These are phyloP conservation scores for Lippia alba DNA, from an alignment of 305 asterid genomes.

Conservation along the genomic window DNA sequence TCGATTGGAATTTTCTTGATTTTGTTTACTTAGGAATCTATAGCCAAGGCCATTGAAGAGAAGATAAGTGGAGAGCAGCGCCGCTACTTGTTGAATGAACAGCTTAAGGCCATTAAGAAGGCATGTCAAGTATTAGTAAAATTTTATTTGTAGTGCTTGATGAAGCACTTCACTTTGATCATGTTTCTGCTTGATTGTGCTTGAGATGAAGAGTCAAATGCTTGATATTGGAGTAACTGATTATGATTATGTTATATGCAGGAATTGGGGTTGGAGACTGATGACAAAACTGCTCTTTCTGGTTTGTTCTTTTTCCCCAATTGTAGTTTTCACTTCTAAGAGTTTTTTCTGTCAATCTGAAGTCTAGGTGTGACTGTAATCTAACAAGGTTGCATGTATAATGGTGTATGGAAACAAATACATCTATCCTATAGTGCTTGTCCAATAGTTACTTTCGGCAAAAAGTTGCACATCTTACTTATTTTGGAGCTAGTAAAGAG, in stretches of 20 bases:
- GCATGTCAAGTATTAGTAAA: slow-evolving; percentile 40
- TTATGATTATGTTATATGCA: slow-evolving; percentile 42
- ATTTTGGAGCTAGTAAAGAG: neutral
- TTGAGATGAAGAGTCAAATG: slow-evolving; percentile 20
- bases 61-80: slow-evolving; percentile 99
- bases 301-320: slow-evolving; percentile 51
- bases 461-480: neutral
- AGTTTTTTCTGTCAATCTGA: slow-evolving; percentile 22
- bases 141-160: slow-evolving; percentile 22
- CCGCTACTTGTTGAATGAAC: slow-evolving; percentile 92
- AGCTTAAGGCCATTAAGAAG: slow-evolving; percentile 98
- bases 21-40: slow-evolving; percentile 73
- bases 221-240: slow-evolving; percentile 25
- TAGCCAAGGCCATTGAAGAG: slow-evolving; percentile 98
- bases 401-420: neutral
- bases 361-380: slow-evolving; percentile 10
- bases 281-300: slow-evolving; percentile 98
- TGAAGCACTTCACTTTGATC: slow-evolving; percentile 11
- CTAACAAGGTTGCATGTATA: neutral
- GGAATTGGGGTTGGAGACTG: slow-evolving; percentile 98
- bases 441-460: neutral
- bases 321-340: neutral
- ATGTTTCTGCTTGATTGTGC: slow-evolving; percentile 30
- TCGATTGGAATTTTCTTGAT: slow-evolving; percentile 20
- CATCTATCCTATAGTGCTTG: neutral